Evolutionary conservation across 768 basidiomycete genomes (phyloP), one percentile per base, ranked within the genome.

Genomic region (Leccinum subgranulosum): DNA sequence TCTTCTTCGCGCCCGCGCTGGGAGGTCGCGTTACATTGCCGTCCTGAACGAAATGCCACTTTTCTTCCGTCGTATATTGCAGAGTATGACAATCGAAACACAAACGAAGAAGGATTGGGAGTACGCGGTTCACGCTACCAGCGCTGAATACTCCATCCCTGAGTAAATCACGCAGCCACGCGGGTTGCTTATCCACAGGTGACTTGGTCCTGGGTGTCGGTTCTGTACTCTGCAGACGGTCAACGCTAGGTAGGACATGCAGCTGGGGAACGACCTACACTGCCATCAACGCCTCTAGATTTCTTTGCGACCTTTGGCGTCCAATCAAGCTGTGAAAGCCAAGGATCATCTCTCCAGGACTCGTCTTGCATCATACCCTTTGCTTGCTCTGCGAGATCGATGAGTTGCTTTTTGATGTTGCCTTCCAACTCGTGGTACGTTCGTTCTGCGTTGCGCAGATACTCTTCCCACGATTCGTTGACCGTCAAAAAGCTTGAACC

Each of bases 261-360:
- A 28, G 8, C 8, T 28, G 28, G 28, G 28, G 2, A 28, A 28
- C 8, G 28, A 28, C 28, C 2, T 28, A 28, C 28, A n/a, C n/a
- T n/a, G n/a, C n/a, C 2, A 10, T 29, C 28, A 29, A 29, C 9
- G 8, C 28, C 28, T 10, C 28, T 29, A 1, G 28, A 85, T 69
- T 85, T 84, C 36, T 83, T 81, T 0, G 84, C 85, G 6, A 81
- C 77, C 71, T 98, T 98, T 1, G 92, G 92, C 1, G 91, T 87
- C 97, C 97, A 98, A 69, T 99, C 95, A 56, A 98, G 77, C 70
- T 99, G n/a, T n/a, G n/a, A n/a, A n/a, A n/a, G n/a, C n/a, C n/a
- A n/a, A 7, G 85, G 84, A 71, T 93, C 89, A 3, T 80, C 77
- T 81, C 88, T 86, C 25, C 25, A 92, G 49, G 68, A 72, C 29